These are phyloP conservation scores for Populus hybrid DNA, from an alignment of 441 rosid species.

Conservation along the genomic window DNA sequence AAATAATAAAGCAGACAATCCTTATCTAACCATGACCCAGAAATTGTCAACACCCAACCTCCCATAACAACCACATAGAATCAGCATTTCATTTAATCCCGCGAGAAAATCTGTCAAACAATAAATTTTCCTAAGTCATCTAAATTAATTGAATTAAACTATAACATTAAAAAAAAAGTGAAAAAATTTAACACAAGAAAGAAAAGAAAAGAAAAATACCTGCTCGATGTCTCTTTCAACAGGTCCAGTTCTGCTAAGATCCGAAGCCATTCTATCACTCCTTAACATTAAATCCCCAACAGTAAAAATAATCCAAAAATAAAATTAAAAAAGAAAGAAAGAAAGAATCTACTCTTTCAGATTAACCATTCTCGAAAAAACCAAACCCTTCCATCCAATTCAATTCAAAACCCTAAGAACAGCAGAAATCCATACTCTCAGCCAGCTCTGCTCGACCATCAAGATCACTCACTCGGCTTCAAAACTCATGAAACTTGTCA, in stretches of 20 bases:
- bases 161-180: slow-evolving; percentile 4
- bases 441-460: slow-evolving; percentile 34
- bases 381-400: slow-evolving; percentile 34
- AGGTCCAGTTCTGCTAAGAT: slow-evolving; percentile 73
- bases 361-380: slow-evolving; percentile 33
- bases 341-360: slow-evolving; percentile 15
- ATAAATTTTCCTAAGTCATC: neutral
- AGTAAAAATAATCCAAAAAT: no score
- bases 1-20: neutral
- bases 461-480: slow-evolving; percentile 20
- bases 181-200: neutral
- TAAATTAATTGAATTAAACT: neutral
- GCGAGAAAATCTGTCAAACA: neutral
- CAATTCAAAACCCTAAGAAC: slow-evolving; percentile 25
- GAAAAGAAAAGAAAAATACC: slow-evolving; percentile 38
- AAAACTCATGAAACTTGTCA: neutral
- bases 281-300: no score
- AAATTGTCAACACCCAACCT: neutral
- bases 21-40: neutral
- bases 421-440: slow-evolving; percentile 35
- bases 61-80: neutral
- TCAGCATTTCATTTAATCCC: slow-evolving; percentile 3
- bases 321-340: neutral
- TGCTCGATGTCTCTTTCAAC: slow-evolving; percentile 90
- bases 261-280: slow-evolving; percentile 73